Percentiles rank a stretch among this genome's conserved stretches.
phyloP scores from a whole-genome alignment of 176 grass and related monocot species.

The Bolboschoenus planiculmis region DNA sequence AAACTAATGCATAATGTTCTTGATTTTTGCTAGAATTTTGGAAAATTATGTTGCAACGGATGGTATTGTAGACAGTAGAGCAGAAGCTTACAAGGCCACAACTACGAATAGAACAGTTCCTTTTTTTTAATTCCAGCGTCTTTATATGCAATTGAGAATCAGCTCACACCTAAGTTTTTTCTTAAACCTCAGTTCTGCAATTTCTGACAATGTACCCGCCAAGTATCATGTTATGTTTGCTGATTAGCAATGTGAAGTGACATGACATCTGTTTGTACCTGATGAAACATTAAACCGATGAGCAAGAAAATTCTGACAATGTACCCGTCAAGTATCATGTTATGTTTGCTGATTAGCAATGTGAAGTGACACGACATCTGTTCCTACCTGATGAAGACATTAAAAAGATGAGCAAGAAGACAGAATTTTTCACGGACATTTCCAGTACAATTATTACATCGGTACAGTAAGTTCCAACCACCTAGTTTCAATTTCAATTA shows the following conservation, averaged over 20 bases:
- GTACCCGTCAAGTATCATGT: not conserved
- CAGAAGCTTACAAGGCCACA: not conserved
- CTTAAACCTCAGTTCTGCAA: not conserved
- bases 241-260: not conserved
- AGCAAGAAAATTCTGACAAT: not conserved
- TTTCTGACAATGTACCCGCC: not conserved
- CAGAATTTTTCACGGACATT: not conserved
- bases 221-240: not conserved
- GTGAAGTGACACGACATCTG: not conserved
- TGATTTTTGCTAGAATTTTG: not conserved
- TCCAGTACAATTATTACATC: not conserved
- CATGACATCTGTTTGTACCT: not conserved
- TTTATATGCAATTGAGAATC: not conserved
- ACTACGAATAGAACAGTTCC: not conserved
- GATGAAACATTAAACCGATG: not conserved
- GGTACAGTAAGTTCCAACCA: not conserved
- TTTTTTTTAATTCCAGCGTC: too few relatives aligned
- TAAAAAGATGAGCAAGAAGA: not conserved
- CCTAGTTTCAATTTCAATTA: not conserved
- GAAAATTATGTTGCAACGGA: not conserved
- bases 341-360: not conserved
- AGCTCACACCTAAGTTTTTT: not conserved
- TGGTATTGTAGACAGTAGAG: not conserved
- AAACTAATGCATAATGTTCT: not conserved
- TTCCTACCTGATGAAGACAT: not conserved